A percentile compares a stretch with the other conserved stretches of the same genome.
phyloP scores from a whole-genome alignment of 1,139 yeast genomes.

The Starmera stellimalicola region DNA sequence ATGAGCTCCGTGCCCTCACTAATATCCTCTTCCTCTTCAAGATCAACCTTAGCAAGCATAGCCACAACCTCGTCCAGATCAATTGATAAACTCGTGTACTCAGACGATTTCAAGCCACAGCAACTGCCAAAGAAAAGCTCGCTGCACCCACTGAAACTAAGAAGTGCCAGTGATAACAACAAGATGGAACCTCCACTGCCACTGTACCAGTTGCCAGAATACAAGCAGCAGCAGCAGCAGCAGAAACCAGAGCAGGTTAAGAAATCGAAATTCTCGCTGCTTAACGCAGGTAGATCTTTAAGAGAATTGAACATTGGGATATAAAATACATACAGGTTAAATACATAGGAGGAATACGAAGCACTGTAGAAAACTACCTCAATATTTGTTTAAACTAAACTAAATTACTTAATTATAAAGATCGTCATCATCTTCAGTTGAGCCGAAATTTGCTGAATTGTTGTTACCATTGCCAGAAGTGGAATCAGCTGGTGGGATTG shows the following conservation, averaged over 20 bases:
- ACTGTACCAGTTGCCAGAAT: neutral
- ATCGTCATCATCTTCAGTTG: slow-evolving; percentile 89
- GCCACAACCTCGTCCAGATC: slow-evolving; percentile 4
- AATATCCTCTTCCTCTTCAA: slow-evolving; percentile 21
- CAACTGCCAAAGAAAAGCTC: neutral
- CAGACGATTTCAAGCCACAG: neutral
- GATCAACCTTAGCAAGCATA: slow-evolving; percentile 16
- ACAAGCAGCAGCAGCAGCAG: neutral
- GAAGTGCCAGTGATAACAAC: slow-evolving; percentile 5
- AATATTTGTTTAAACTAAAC: too few relatives aligned
- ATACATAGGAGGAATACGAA: too few relatives aligned
- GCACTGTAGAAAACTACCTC: too few relatives aligned
- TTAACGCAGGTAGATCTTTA: slow-evolving; percentile 3
- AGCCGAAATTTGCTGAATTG: slow-evolving; percentile 43
- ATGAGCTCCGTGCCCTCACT: slow-evolving; percentile 20
- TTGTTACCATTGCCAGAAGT: slow-evolving; percentile 26
- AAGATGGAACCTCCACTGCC: neutral
- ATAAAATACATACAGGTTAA: too few relatives aligned
- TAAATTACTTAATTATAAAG: slow-evolving; percentile 54
- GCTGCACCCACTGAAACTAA: slow-evolving; percentile 3
- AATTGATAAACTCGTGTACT: slow-evolving; percentile 2
- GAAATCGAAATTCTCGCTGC: slow-evolving; percentile 1
- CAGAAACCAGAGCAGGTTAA: too few relatives aligned
- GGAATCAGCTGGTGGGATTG: slow-evolving; percentile 21
- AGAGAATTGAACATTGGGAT: slow-evolving; percentile 1